Conservation (phyloP, 371 early-diverging fungal species). For the Mycotypha africana region DNA sequence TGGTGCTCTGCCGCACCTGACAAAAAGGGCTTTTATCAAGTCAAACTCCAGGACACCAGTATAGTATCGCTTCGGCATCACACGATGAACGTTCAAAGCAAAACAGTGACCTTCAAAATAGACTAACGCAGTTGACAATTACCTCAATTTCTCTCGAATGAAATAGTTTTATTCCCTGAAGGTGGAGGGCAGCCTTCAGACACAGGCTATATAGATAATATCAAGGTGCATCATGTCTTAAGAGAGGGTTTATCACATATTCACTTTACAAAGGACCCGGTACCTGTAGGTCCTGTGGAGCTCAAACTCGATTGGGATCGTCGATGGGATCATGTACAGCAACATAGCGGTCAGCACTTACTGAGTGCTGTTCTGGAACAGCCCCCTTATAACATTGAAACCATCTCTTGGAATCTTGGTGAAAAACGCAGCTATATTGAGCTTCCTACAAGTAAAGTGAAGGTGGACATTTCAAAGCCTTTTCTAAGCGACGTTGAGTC, state of each 20-base stretch:
- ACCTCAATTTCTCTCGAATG: too few species aligned
- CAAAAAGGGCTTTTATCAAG: slow-evolving; percentile 38
- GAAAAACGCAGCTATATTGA: slow-evolving; percentile 56
- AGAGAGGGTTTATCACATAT: slow-evolving; percentile 59
- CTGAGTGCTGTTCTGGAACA: slow-evolving; percentile 67
- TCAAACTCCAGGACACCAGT: slow-evolving; percentile 36
- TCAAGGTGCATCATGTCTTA: slow-evolving; percentile 53
- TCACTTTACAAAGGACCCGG: slow-evolving; percentile 51
- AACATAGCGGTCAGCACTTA: slow-evolving; percentile 78
- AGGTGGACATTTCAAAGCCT: slow-evolving; percentile 30
- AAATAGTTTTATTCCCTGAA: slow-evolving; percentile 72
- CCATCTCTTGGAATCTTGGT: slow-evolving; percentile 71
- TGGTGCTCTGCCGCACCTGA: slow-evolving; percentile 32
- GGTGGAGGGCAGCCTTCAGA: slow-evolving; percentile 75
- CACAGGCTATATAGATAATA: slow-evolving; percentile 53
- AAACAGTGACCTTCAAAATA: too few species aligned
- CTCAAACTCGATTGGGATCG: slow-evolving; percentile 64
- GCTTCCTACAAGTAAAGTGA: slow-evolving; percentile 32
- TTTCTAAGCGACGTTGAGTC: slow-evolving; percentile 48
- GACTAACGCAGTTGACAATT: too few species aligned
- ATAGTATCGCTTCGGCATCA: too few species aligned
- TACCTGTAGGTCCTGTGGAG: slow-evolving; percentile 47
- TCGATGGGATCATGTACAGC: slow-evolving; percentile 77
- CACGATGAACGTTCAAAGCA: too few species aligned
- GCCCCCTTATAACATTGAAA: slow-evolving; percentile 48